Evolutionary conservation across 2,329 filamentous ascomycete species (phyloP).

Genomic region (Fusarium dimerum): DNA sequence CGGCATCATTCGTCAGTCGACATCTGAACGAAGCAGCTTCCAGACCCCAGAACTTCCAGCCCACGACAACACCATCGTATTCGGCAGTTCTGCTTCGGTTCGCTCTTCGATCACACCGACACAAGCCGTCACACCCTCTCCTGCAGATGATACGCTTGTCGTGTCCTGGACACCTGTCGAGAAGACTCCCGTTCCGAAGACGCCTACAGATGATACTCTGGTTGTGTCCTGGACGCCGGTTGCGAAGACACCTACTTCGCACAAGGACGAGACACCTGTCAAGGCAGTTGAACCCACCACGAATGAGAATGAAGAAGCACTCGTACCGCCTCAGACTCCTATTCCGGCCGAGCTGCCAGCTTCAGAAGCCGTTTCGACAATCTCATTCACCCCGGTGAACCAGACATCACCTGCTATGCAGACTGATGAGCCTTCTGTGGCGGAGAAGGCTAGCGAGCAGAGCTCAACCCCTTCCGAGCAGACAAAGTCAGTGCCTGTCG

Average conservation of each 20-base stretch:
- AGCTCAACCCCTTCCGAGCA: neutral
- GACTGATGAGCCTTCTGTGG: conserved; percentile 3
- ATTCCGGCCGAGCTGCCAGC: neutral
- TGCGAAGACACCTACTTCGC: neutral
- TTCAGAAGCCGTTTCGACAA: conserved; percentile 7
- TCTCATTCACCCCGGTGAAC: conserved; percentile 32
- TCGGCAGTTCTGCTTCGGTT: neutral
- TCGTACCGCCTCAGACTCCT: neutral
- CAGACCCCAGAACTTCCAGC: conserved; percentile 11
- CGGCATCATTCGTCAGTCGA: neutral
- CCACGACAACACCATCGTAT: conserved; percentile 7
- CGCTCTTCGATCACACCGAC: neutral
- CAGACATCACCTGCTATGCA: conserved; percentile 10
- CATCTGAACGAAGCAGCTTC: neutral
- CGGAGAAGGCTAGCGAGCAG: conserved; percentile 1
- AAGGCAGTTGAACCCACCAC: neutral
- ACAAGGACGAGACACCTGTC: neutral
- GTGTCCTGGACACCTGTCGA: neutral
- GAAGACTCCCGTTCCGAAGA: neutral
- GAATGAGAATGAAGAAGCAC: neutral
- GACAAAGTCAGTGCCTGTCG: conserved; percentile 5
- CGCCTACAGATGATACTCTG: neutral
- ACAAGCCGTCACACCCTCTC: neutral
- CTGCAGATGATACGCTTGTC: neutral
- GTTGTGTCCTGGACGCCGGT: conserved; percentile 1